A percentile compares a stretch with the other conserved stretches of the same genome.
phyloP scores from a whole-genome alignment of 2,329 filamentous ascomycete genomes.

The Alternaria sp. region DNA sequence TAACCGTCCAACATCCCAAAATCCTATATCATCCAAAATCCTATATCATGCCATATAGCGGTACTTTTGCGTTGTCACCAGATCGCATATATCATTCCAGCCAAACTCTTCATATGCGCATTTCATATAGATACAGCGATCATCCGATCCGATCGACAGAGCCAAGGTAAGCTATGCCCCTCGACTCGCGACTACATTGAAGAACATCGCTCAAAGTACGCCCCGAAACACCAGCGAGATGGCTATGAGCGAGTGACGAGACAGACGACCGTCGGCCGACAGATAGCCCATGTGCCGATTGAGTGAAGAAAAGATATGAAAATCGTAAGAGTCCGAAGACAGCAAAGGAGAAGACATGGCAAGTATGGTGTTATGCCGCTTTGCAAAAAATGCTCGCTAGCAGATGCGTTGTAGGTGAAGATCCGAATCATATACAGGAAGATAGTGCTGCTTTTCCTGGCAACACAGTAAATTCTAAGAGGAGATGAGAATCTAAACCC shows the following conservation, averaged over 20 bases:
- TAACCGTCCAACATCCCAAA: too few relatives aligned
- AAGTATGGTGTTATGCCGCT: conserved; percentile 23
- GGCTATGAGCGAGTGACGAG: conserved; percentile 7
- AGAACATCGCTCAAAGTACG: not conserved
- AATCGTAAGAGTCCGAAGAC: conserved; percentile 17
- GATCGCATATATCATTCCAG: conserved; percentile 2
- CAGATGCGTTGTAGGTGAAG: conserved; percentile 25
- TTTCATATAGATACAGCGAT: conserved; percentile 9
- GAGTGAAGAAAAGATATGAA: not conserved
- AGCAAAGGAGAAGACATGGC: not conserved
- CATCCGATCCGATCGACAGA: conserved; percentile 7
- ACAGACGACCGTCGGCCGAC: not conserved
- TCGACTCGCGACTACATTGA: too few relatives aligned
- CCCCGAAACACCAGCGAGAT: conserved; percentile 4
- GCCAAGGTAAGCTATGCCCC: too few relatives aligned
- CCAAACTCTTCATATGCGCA: not conserved
- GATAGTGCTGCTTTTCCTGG: conserved; percentile 18
- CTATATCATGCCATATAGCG: not conserved
- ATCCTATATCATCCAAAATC: not conserved
- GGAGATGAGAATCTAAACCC: not conserved
- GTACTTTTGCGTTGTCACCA: not conserved
- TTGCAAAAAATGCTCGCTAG: conserved; percentile 20
- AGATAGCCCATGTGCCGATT: not conserved
- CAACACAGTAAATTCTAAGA: conserved; percentile 19
- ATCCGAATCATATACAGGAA: conserved; percentile 37